phyloP scores from a whole-genome alignment of 2,329 filamentous ascomycete species.

The Neonectria neomacrospora region DNA sequence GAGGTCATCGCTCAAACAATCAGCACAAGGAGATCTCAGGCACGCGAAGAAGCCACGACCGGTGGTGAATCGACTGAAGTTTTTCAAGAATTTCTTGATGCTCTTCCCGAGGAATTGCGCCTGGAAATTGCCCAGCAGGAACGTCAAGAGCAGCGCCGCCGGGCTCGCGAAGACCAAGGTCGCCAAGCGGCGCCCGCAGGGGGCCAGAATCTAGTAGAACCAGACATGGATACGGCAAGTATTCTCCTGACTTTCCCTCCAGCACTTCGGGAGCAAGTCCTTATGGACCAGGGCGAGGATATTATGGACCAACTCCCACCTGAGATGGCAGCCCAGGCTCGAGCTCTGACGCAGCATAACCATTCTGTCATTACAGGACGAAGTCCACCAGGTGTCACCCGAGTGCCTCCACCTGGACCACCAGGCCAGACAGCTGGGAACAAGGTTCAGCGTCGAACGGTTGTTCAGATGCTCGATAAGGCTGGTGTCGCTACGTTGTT shows the following conservation, averaged over 20 bases:
- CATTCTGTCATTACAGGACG: slow-evolving; percentile 47
- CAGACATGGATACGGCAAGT: slow-evolving; percentile 92
- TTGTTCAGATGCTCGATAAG: slow-evolving; percentile 97
- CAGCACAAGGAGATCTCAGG: slow-evolving; percentile 82
- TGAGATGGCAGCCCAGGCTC: slow-evolving; percentile 87
- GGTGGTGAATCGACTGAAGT: slow-evolving; percentile 87
- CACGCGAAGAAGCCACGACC: slow-evolving; percentile 71
- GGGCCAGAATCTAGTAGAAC: slow-evolving; percentile 60
- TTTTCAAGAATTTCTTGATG: slow-evolving; percentile 93
- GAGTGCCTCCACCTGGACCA: slow-evolving; percentile 35
- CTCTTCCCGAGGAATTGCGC: slow-evolving; percentile 88
- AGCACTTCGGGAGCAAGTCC: slow-evolving; percentile 82
- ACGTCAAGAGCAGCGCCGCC: slow-evolving; percentile 85
- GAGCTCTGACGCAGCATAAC: slow-evolving; percentile 67
- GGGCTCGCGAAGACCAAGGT: slow-evolving; percentile 84
- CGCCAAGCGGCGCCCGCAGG: slow-evolving; percentile 69
- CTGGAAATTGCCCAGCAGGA: slow-evolving; percentile 93
- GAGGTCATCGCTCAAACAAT: slow-evolving; percentile 95
- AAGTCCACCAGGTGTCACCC: slow-evolving; percentile 43
- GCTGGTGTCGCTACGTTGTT: slow-evolving; percentile 94
- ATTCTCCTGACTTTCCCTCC: slow-evolving; percentile 93
- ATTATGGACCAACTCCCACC: slow-evolving; percentile 85
- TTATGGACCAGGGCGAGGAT: slow-evolving; percentile 92
- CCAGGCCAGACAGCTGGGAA: slow-evolving; percentile 60
- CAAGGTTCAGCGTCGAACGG: slow-evolving; percentile 80